These are phyloP conservation scores for Coemansia sp. DNA, from an alignment of 192 early-diverging fungal genomes.

Conservation along the genomic window DNA sequence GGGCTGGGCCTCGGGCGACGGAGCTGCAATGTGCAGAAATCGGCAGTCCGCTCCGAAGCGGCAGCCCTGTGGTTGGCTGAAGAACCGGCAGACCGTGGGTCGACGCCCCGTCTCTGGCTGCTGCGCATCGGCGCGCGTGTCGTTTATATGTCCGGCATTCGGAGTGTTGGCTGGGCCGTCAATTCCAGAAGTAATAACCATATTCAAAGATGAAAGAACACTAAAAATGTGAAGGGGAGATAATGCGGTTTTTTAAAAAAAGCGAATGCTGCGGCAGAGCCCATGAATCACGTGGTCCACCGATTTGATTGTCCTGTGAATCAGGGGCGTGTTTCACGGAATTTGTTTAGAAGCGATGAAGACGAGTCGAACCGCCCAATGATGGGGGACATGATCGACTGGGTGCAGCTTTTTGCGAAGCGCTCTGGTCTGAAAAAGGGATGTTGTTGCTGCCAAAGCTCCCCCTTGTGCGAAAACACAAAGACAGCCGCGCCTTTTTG, in stretches of 20 bases:
- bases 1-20: too few relatives aligned
- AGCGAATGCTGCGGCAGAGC: not conserved
- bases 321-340: too few relatives aligned
- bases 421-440: not conserved
- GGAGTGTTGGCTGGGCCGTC: conserved; percentile 18
- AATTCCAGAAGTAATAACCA: conserved; percentile 16
- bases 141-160: conserved; percentile 6
- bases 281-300: not conserved
- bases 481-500: not conserved
- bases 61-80: conserved; percentile 26
- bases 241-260: too few relatives aligned
- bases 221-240: not conserved
- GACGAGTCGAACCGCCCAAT: too few relatives aligned
- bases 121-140: not conserved
- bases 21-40: conserved; percentile 21
- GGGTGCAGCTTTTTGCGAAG: not conserved
- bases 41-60: conserved; percentile 26
- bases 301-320: not conserved
- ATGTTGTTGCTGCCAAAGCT: too few relatives aligned
- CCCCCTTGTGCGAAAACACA: conserved; percentile 1
- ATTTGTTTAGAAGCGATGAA: too few relatives aligned
- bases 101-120: not conserved
- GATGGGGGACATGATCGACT: too few relatives aligned
- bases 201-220: not conserved
- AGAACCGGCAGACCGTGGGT: conserved; percentile 26